A percentile compares a stretch with the other conserved stretches of the same genome.
Conservation (phyloP, 148 eudicot genomes). For the Silene latifolia region DNA sequence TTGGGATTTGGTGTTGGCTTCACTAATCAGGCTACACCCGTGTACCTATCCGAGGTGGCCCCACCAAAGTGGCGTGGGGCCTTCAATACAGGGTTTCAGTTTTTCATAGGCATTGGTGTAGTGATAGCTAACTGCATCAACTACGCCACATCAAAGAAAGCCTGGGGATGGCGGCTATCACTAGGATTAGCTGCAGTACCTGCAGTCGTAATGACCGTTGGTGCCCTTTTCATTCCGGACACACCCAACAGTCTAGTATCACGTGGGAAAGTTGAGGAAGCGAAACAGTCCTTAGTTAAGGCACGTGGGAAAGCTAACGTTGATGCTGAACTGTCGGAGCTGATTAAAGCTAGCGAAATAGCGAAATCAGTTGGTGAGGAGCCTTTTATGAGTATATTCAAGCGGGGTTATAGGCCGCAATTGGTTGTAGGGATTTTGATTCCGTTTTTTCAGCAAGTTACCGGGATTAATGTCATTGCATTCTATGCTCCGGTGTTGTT, state of each 20-base stretch:
- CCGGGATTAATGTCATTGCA: conserved; percentile 47
- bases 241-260: conserved; percentile 43
- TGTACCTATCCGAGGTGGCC: conserved; percentile 45
- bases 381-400: conserved; percentile 33
- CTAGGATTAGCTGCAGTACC: conserved; percentile 42
- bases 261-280: conserved; percentile 34
- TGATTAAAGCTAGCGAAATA: conserved; percentile 27
- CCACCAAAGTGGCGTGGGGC: conserved; percentile 52
- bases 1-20: conserved; percentile 64
- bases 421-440: conserved; percentile 36
- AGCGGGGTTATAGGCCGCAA: conserved; percentile 42
- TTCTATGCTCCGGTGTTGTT: conserved; percentile 58
- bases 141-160: conserved; percentile 16
- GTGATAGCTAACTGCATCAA: conserved; percentile 38
- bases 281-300: conserved; percentile 29
- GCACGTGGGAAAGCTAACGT: conserved; percentile 32
- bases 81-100: conserved; percentile 42
- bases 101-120: conserved; percentile 40
- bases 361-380: conserved; percentile 22
- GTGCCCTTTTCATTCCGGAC: conserved; percentile 38
- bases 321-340: conserved; percentile 34
- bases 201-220: conserved; percentile 38
- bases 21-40: conserved; percentile 53
- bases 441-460: conserved; percentile 45
- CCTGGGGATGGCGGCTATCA: conserved; percentile 44